Evolutionary conservation across 768 basidiomycete genomes (phyloP).

Genomic region (Mycena olivaceomarginata): DNA sequence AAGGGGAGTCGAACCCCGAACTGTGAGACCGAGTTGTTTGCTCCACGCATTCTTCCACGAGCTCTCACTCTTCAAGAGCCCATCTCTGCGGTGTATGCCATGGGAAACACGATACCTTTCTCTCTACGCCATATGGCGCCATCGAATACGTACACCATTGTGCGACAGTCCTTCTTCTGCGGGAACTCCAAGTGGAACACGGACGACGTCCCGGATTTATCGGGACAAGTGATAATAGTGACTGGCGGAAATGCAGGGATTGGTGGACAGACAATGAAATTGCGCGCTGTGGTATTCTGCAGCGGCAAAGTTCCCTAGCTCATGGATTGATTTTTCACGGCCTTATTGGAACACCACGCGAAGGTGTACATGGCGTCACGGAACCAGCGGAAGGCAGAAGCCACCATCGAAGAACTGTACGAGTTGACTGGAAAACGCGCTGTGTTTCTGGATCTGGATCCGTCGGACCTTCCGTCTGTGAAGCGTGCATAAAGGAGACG

Average conservation of each 20-base stretch:
- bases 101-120: slow-evolving; percentile 35
- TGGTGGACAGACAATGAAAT: slow-evolving; percentile 42
- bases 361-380: slow-evolving; percentile 65
- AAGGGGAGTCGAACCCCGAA: no score
- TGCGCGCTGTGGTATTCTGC: neutral
- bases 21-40: no score
- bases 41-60: no score
- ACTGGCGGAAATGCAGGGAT: slow-evolving; percentile 44
- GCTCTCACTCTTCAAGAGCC: no score
- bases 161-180: slow-evolving; percentile 37
- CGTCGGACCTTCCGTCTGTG: slow-evolving; percentile 53
- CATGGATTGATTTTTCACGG: slow-evolving; percentile 35
- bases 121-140: slow-evolving; percentile 36
- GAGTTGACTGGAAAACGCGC: no score
- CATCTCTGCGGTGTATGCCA: neutral
- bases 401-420: no score
- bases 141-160: slow-evolving; percentile 10
- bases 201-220: slow-evolving; percentile 45
- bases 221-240: slow-evolving; percentile 46
- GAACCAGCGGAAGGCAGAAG: neutral
- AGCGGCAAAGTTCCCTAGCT: neutral
- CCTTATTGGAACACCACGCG: slow-evolving; percentile 56
- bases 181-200: slow-evolving; percentile 37
- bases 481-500: slow-evolving; percentile 46
- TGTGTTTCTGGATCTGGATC: no score